phyloP scores from a whole-genome alignment of 2,329 filamentous ascomycete genomes.

The Colletotrichum caudatum region DNA sequence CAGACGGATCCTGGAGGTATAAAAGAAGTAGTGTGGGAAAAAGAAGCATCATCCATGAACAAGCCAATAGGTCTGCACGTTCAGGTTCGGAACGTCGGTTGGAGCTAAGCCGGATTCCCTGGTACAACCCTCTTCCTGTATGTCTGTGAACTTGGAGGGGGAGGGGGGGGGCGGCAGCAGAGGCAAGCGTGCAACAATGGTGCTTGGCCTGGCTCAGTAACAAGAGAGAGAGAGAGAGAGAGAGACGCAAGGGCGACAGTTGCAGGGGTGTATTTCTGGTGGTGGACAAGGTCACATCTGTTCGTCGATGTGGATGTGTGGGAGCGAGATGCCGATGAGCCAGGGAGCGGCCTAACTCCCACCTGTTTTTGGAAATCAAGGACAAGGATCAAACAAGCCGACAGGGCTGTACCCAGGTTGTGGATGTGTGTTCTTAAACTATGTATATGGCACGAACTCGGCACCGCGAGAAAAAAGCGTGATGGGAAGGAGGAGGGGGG shows the following conservation, averaged over 20 bases:
- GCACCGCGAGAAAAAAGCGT: constrained; percentile 16
- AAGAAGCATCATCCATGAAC: constrained; percentile 57
- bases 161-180: constrained; percentile 31
- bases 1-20: constrained; percentile 62
- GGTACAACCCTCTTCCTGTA: constrained; percentile 57
- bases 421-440: constrained; percentile 35
- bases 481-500: constrained; percentile 1
- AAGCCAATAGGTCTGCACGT: constrained; percentile 55
- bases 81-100: constrained; percentile 64
- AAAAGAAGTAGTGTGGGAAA: constrained; percentile 60
- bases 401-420: constrained; percentile 45
- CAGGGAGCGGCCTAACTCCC: constrained; percentile 46
- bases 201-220: constrained; percentile 42
- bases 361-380: constrained; percentile 49
- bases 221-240: constrained; percentile 12
- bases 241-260: constrained; percentile 22
- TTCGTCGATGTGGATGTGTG: constrained; percentile 55
- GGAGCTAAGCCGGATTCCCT: constrained; percentile 63
- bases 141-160: constrained; percentile 49
- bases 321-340: constrained; percentile 49
- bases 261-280: constrained; percentile 39
- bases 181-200: constrained; percentile 44
- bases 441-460: constrained; percentile 41
- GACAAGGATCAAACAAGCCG: constrained; percentile 48
- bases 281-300: constrained; percentile 54